Evolutionary conservation across 2,329 filamentous ascomycete species (phyloP).

Genomic region (Sphaerulina musiva): DNA sequence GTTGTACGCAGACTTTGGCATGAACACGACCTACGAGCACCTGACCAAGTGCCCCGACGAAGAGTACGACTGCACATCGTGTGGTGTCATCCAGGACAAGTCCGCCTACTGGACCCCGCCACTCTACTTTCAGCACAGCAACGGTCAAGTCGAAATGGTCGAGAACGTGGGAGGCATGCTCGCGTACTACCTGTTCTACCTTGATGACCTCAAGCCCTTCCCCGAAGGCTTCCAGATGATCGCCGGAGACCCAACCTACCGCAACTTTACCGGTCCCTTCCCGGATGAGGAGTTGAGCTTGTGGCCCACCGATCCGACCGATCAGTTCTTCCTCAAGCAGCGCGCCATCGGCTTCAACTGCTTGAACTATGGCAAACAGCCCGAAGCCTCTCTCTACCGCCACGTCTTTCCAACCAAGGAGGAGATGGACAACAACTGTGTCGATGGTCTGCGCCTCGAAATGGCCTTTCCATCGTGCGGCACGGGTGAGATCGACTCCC

Average conservation of each 20-base stretch:
- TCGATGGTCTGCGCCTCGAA: conserved; percentile 74
- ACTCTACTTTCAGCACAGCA: conserved; percentile 67
- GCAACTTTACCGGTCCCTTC: conserved; percentile 63
- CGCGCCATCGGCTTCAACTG: conserved; percentile 94
- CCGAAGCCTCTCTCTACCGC: conserved; percentile 71
- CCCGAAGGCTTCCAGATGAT: conserved; percentile 75
- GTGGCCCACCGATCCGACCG: conserved; percentile 60
- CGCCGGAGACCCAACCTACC: conserved; percentile 61
- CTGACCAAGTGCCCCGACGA: conserved; percentile 56
- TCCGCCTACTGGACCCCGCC: conserved; percentile 80
- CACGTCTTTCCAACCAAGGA: conserved; percentile 74
- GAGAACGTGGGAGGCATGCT: conserved; percentile 75
- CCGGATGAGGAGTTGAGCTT: conserved; percentile 62
- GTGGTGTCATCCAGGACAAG: conserved; percentile 70
- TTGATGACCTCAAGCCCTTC: conserved; percentile 62
- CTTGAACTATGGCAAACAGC: conserved; percentile 63
- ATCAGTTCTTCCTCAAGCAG: conserved; percentile 65
- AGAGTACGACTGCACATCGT: conserved; percentile 67
- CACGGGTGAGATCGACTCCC: conserved; percentile 55
- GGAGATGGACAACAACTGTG: conserved; percentile 73
- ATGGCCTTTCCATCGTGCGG: conserved; percentile 87
- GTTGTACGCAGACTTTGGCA: conserved; percentile 53
- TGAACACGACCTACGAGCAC: conserved; percentile 50
- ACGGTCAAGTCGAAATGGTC: conserved; percentile 63
- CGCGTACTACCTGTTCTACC: conserved; percentile 78